phyloP scores from a whole-genome alignment of 495 filamentous ascomycete species.

The Hypoxylon lienhwacheense region DNA sequence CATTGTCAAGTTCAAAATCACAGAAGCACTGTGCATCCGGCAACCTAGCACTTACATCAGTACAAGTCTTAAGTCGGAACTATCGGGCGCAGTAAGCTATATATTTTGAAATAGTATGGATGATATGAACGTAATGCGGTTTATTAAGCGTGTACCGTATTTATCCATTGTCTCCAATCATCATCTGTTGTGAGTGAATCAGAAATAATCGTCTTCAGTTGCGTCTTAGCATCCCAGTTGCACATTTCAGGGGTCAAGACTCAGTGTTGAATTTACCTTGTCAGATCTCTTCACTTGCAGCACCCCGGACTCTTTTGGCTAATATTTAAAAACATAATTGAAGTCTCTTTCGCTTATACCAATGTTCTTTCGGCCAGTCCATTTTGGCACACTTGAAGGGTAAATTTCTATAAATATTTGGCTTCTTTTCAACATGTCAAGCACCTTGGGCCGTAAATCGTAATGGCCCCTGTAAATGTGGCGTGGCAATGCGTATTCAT shows the following conservation, averaged over 20 bases:
- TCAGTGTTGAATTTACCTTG: not conserved
- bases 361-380: constrained; percentile 8
- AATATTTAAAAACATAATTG: constrained; percentile 10
- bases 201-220: not conserved
- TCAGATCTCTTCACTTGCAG: not conserved
- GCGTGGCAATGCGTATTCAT: too few species aligned
- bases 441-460: too few species aligned
- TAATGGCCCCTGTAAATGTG: too few species aligned
- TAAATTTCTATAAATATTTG: not conserved
- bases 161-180: constrained; percentile 3
- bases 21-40: too few species aligned
- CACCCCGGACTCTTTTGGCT: constrained; percentile 4
- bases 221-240: not conserved
- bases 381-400: not conserved
- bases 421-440: not conserved
- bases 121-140: too few species aligned
- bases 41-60: too few species aligned
- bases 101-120: too few species aligned
- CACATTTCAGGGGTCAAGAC: too few species aligned
- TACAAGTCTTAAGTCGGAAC: too few species aligned
- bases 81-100: too few species aligned
- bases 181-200: not conserved
- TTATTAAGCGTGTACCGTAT: not conserved
- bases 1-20: too few species aligned
- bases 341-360: constrained; percentile 11